Conservation (phyloP, 345 rosid species). For the Hevea brasiliensis region DNA sequence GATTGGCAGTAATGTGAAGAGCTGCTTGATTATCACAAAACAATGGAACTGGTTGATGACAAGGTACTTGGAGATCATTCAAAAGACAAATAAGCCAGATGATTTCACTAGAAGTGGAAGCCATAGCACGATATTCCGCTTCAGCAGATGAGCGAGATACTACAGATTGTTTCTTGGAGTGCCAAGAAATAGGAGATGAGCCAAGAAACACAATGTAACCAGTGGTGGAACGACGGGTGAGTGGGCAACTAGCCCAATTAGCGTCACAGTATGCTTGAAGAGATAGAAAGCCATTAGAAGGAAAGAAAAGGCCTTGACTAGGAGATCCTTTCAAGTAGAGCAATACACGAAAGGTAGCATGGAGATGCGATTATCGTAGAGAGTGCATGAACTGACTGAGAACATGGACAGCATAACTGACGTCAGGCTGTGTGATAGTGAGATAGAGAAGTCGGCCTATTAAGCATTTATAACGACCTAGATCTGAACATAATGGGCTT, state of each 20-base stretch:
- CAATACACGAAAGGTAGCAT: neutral
- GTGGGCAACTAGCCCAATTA: neutral
- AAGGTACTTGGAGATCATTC: neutral
- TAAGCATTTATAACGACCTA: neutral
- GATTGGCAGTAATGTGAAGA: neutral
- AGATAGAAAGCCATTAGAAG: neutral
- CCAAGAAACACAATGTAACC: neutral
- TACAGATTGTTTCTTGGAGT: no score
- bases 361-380: accelerated
- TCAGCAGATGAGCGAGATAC: neutral
- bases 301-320: neutral
- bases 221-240: neutral
- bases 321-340: neutral
- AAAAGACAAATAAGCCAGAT: neutral
- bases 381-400: neutral
- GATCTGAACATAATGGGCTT: neutral
- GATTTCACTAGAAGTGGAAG: neutral
- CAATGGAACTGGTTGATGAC: neutral
- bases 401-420: neutral
- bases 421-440: neutral
- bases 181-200: neutral
- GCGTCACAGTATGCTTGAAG: neutral
- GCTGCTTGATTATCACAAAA: neutral
- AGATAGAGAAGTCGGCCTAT: neutral
- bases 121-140: neutral